Base-by-base conservation (phyloP, 768 basidiomycete species). In the Paxillus involutus region DNA sequence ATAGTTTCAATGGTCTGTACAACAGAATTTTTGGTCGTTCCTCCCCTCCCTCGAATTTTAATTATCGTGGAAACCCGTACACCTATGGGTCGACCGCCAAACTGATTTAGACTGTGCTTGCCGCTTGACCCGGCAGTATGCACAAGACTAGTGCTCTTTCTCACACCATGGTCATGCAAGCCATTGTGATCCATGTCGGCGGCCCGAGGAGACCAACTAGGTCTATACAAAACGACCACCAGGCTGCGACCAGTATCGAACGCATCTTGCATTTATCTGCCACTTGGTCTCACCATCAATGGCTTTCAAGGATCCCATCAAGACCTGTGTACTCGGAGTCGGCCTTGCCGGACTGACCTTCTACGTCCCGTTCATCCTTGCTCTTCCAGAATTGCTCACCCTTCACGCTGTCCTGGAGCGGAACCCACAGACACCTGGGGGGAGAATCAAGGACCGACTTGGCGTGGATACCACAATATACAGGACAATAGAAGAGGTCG, bases 261-360 rank as follows among this genome's bases (percentile, higher is more conserved):
- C n/a, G 3, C 21, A 3, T 35, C 24, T 21, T 21, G 21, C 21
- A 21, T 21, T 21, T 21, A 21, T 9, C 42, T 41, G 17, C 42
- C 3, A 11, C n/a, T 40, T 13, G 21, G 5, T 12, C 10, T n/a
- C 59, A 41, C 39, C 51, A 44, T 16, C 13, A n/a, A 59, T 59
- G 50, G 44, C 47, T 29, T 53, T 59, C n/a, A n/a, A n/a, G 52
- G 70, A 71, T 39, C 83, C 86, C 17, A 85, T 91, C 63, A 78
- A 77, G 37, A 83, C 85, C 24, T 87, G 89, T 60, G 82, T 90
- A 6, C 74, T 91, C 3, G 90, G 89, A 17, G 84, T 88, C 35
- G 91, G 91, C 39, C 82, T 92, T 55, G 79, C 85, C 17, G 86
- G 86, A 35, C 73, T 86, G 39, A 88, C 87, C 3, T 93, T 94